Conservation (phyloP, 768 basidiomycete species). For the Mycena haematopus region DNA sequence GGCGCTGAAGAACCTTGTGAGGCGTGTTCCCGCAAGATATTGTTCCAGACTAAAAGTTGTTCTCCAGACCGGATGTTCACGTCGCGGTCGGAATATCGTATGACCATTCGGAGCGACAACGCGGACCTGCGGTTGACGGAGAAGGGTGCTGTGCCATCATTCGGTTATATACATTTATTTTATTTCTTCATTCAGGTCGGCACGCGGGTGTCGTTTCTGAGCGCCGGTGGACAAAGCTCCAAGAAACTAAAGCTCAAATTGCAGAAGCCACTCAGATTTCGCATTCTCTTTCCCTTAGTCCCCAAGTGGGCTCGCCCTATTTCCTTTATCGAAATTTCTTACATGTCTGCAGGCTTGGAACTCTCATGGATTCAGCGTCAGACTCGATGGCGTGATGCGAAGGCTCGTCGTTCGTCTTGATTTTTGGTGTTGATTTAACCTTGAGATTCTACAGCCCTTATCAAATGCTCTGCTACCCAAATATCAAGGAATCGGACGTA, state of each 20-base stretch:
- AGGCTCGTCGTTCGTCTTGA: slow-evolving; percentile 39
- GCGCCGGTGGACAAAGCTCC: slow-evolving; percentile 48
- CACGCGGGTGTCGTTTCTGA: slow-evolving; percentile 54
- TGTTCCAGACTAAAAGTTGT: slow-evolving; percentile 11
- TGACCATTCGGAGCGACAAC: slow-evolving; percentile 88
- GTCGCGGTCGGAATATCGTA: slow-evolving; percentile 87
- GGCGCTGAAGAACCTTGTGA: slow-evolving; percentile 91
- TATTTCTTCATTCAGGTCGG: slow-evolving; percentile 41
- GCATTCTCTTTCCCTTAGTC: slow-evolving; percentile 45
- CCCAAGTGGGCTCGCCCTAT: slow-evolving; percentile 42
- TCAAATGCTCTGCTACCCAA: slow-evolving; percentile 70
- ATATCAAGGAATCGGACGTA: slow-evolving; percentile 53
- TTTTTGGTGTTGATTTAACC: not conserved
- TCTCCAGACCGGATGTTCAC: slow-evolving; percentile 90
- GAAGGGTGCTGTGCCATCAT: slow-evolving; percentile 53
- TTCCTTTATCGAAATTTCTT: not conserved
- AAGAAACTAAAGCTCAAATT: slow-evolving; percentile 41
- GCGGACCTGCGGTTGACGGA: slow-evolving; percentile 84
- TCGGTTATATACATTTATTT: not conserved
- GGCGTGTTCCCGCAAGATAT: slow-evolving; percentile 34
- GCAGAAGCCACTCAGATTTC: slow-evolving; percentile 44
- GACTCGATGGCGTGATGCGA: slow-evolving; percentile 50
- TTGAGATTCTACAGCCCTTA: slow-evolving; percentile 60
- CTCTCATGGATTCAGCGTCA: slow-evolving; percentile 49
- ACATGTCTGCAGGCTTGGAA: slow-evolving; percentile 42